Evolutionary conservation across 176 grass and related monocot species (phyloP).

Genomic region (Rhynchospora breviuscula): DNA sequence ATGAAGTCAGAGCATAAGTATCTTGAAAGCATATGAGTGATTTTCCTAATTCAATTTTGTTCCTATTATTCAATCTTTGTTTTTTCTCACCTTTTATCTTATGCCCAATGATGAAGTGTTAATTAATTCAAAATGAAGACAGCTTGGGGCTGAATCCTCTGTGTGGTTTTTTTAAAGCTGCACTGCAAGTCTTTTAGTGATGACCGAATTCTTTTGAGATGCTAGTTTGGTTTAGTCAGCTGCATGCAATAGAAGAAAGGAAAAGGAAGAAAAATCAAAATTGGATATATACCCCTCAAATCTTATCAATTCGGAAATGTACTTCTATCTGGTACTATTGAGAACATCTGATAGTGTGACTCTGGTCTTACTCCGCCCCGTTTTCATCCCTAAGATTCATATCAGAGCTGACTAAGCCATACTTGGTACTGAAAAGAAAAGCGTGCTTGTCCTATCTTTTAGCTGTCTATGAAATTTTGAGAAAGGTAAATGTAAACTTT

Average conservation of each 20-base stretch:
- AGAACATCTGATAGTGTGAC: too few relatives aligned
- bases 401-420: neutral
- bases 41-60: neutral
- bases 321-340: too few relatives aligned
- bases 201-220: neutral
- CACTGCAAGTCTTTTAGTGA: too few relatives aligned
- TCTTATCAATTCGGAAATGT: too few relatives aligned
- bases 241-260: too few relatives aligned
- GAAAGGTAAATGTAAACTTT: neutral
- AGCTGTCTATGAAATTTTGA: neutral
- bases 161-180: too few relatives aligned
- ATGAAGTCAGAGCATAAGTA: too few relatives aligned
- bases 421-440: slow-evolving; percentile 14
- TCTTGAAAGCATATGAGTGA: neutral
- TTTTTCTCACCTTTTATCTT: neutral
- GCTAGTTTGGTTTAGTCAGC: neutral
- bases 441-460: neutral
- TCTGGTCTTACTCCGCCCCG: too few relatives aligned
- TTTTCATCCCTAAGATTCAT: neutral
- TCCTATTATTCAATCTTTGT: neutral
- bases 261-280: neutral
- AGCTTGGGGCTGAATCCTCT: neutral
- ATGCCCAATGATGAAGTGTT: slow-evolving; percentile 5
- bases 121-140: neutral
- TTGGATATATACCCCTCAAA: neutral